Evolutionary conservation across 116 monocot species (phyloP), one percentile per base, ranked within the genome.

Genomic region (Zostera marina): DNA sequence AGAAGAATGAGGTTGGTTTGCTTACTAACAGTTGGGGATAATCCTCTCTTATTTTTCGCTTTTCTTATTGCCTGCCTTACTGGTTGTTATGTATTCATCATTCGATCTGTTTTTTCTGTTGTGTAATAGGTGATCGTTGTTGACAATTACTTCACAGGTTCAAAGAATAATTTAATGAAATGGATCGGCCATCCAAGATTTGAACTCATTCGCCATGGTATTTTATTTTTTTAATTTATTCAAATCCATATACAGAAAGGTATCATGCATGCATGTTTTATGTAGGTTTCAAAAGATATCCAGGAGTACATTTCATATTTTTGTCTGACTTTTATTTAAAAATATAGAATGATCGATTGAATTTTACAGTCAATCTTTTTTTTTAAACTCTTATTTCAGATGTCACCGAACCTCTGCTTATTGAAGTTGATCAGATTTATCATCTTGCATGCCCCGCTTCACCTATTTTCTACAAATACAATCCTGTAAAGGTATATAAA

Each of bases 371-470:
- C 32, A 5, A 32, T 32, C 32, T 48, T 9, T 19, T 9, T 13
- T 51, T 21, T 51, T 51, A 20, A 51, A 9, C 24, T 26, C 52
- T 52, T 40, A 2, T 26, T 47, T 8, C 61, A 61, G 66, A 66
- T 52, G 68, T 68, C 51, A 59, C 59, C 4, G 60, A 68, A 41
- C 38, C 68, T 19, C 52, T 68, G 52, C 60, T 68, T 8, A 21
- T 59, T 2, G 68, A 68, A 11, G 68, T 68, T 42, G 68, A 68
- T 52, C 68, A 68, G 42, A 68, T 68, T 40, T 68, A 68, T 59
- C 68, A 68, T 43, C 60, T 68, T 21, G 60, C 60, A 5, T 68
- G 68, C 16, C 68, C 68, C n/a, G 68, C 68, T 23, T 68, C 68
- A 23, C 68, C 68, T 22, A 59, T 59, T 8, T 59, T 59, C 23